These are phyloP conservation scores for Scheffersomyces titani DNA, from an alignment of 1,139 yeast species.

Conservation along the genomic window DNA sequence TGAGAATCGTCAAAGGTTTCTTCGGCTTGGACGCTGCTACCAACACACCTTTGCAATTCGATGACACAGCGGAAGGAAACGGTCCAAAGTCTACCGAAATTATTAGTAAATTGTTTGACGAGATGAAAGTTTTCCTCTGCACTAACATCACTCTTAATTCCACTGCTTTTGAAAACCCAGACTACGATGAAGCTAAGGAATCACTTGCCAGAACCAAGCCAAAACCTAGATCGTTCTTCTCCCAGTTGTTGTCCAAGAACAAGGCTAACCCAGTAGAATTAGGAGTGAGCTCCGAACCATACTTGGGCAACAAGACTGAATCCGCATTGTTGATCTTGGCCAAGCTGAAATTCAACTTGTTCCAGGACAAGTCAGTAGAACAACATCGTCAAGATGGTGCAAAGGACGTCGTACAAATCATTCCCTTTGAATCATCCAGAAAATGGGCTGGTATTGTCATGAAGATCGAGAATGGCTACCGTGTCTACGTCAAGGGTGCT, in stretches of 20 bases:
- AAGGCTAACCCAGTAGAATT: conserved; percentile 17
- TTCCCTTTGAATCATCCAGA: conserved; percentile 90
- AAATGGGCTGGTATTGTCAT: conserved; percentile 90
- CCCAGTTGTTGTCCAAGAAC: conserved; percentile 12
- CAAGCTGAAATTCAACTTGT: conserved; percentile 51
- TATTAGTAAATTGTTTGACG: conserved; percentile 27
- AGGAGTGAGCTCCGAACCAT: conserved; percentile 52
- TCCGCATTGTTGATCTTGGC: conserved; percentile 81
- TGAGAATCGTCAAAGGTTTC: conserved; percentile 83
- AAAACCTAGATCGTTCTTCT: conserved; percentile 21
- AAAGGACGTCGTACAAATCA: conserved; percentile 57
- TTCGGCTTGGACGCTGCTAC: conserved; percentile 43
- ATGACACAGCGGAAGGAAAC: conserved; percentile 36
- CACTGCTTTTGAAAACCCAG: conserved; percentile 79
- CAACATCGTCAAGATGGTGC: conserved; percentile 36
- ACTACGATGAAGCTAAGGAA: conserved; percentile 40
- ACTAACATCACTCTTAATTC: conserved; percentile 77
- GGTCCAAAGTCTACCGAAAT: conserved; percentile 35
- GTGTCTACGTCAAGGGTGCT: conserved; percentile 87
- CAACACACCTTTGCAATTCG: conserved; percentile 32
- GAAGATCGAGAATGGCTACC: conserved; percentile 47
- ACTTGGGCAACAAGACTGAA: conserved; percentile 92
- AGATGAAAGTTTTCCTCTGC: conserved; percentile 40
- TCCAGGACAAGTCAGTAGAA: conserved; percentile 40
- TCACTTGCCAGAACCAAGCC: conserved; percentile 31